Evolutionary conservation across 2,329 filamentous ascomycete species (phyloP).

Genomic region (Macrophomina tecta): DNA sequence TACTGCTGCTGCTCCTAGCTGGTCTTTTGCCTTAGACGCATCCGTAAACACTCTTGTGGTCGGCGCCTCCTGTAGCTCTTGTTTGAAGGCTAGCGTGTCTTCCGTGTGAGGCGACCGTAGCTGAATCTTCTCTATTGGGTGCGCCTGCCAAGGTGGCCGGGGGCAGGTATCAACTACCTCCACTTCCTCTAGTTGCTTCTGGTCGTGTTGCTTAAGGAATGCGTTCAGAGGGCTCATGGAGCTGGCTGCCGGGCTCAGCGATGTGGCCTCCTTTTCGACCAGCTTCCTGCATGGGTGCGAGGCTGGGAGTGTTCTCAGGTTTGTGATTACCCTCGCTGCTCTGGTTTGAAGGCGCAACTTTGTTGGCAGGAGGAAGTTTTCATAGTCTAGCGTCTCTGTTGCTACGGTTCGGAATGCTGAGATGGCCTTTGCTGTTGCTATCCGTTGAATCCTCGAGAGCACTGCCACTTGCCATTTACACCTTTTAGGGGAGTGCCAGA

Average conservation of each 20-base stretch:
- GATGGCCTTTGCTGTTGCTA: not conserved
- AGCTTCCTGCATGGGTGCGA: not conserved
- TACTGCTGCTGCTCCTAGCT: not conserved
- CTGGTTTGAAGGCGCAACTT: not conserved
- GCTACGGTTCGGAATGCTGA: not conserved
- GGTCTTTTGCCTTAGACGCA: not conserved
- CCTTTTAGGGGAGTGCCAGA: conserved; percentile 35
- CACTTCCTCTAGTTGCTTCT: not conserved
- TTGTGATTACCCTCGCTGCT: not conserved
- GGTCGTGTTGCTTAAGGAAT: not conserved
- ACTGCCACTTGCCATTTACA: conserved; percentile 25
- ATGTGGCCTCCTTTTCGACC: not conserved
- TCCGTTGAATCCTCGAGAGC: not conserved
- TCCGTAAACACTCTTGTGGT: not conserved
- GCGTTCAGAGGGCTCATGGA: not conserved
- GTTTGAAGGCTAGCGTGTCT: not conserved
- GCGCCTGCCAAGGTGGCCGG: not conserved
- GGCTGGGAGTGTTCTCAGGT: not conserved
- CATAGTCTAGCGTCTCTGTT: conserved; percentile 1
- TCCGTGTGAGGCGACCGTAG: not conserved
- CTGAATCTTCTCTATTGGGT: not conserved
- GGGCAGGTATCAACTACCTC: not conserved
- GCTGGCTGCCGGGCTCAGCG: not conserved
- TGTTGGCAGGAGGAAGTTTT: conserved; percentile 8
- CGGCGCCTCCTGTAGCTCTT: not conserved